phyloP scores from a whole-genome alignment of 2,329 filamentous ascomycete genomes.

The Claviceps purpurea region DNA sequence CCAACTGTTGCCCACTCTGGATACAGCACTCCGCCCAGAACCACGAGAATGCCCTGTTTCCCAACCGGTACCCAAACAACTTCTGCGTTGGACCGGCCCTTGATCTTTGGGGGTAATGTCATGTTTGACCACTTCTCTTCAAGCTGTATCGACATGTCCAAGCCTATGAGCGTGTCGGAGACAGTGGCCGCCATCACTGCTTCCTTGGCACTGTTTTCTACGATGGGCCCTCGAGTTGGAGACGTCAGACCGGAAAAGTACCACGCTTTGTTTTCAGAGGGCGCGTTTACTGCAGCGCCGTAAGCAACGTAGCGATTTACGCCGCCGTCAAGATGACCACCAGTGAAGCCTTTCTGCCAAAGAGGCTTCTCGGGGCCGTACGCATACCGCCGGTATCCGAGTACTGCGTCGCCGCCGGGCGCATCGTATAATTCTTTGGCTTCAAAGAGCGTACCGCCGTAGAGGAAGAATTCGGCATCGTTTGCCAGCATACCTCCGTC shows the following conservation, averaged over 20 bases:
- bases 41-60: conserved; percentile 60
- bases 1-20: conserved; percentile 32
- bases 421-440: conserved; percentile 20
- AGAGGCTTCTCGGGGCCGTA: conserved; percentile 32
- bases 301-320: conserved; percentile 51
- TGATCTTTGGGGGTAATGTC: conserved; percentile 35
- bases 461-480: conserved; percentile 48
- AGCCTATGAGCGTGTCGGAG: conserved; percentile 43
- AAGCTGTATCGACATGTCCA: conserved; percentile 43
- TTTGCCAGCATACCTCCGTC: conserved; percentile 56
- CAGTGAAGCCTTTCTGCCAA: conserved; percentile 31
- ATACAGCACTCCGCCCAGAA: conserved; percentile 59
- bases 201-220: conserved; percentile 18
- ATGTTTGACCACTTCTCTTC: conserved; percentile 42
- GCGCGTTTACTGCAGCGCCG: conserved; percentile 49
- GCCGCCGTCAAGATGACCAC: conserved; percentile 24
- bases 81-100: conserved; percentile 48
- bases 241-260: conserved; percentile 55
- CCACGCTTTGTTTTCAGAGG: conserved; percentile 58
- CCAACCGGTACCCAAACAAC: conserved; percentile 69
- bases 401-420: conserved; percentile 29
- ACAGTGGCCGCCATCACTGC: conserved; percentile 27
- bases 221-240: conserved; percentile 35
- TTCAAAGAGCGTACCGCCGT: conserved; percentile 39
- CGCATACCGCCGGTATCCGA: conserved; percentile 38